Evolutionary conservation across 768 basidiomycete species (phyloP).

Genomic region (Collybia mongolica): DNA sequence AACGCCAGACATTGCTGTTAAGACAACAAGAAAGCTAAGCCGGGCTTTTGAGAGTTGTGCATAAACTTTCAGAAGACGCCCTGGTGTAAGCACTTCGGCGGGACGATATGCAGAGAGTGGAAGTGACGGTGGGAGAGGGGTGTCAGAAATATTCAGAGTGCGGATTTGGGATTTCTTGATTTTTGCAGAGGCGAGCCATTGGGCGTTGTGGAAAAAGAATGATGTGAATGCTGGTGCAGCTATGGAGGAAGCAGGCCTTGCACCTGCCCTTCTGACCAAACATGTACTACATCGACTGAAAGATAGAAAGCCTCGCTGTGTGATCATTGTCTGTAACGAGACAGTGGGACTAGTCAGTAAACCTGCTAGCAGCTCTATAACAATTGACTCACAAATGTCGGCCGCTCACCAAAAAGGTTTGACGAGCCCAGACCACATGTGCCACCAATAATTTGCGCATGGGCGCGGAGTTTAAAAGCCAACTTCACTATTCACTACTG

Average conservation of each 20-base stretch:
- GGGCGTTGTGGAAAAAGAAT: conserved; percentile 65
- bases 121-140: conserved; percentile 10
- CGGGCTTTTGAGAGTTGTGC: conserved; percentile 81
- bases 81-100: conserved; percentile 43
- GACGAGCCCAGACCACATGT: not conserved
- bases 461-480: conserved; percentile 20
- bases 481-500: conserved; percentile 4
- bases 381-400: too few relatives aligned
- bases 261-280: not conserved
- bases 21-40: conserved; percentile 79
- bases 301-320: conserved; percentile 1
- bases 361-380: too few relatives aligned
- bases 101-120: conserved; percentile 30
- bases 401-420: too few relatives aligned
- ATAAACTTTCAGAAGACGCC: conserved; percentile 64
- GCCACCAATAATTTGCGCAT: conserved; percentile 2
- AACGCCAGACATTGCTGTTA: conserved; percentile 90
- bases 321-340: not conserved
- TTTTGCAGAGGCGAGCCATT: conserved; percentile 37
- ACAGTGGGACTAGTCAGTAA: not conserved
- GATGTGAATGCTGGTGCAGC: conserved; percentile 38
- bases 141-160: conserved; percentile 3
- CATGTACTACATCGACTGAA: conserved; percentile 2
- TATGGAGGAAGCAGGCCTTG: conserved; percentile 4
- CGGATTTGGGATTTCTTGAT: not conserved